Base-by-base conservation (phyloP, 1,139 yeast genomes). In the Sugiyamaella novakii region DNA sequence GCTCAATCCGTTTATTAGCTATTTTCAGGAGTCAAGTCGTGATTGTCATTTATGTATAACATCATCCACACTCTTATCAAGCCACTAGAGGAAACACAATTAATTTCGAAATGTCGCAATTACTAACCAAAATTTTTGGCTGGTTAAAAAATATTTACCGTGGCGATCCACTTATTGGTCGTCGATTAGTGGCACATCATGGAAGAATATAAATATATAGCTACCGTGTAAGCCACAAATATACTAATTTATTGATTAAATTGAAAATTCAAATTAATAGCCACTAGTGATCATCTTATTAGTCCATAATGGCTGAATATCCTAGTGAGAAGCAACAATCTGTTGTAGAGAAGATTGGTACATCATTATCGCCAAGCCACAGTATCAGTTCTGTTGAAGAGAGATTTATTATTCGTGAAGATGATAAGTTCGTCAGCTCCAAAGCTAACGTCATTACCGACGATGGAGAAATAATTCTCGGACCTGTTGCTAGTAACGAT, bases 401-500 rank as follows among this genome's bases (percentile, higher is more conserved):
- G n/a, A n/a, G n/a, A n/a, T 14, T 14, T 21, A 25, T 30, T 21
- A 24, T 43, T 21, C 51, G 31, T 17, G 17, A 15, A 21, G 29
- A 44, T 19, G 51, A 47, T 10, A 25, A 29, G 12, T 31, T 48
- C 5, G 48, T 48, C 21, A 48, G 51, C 19, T 34, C 43, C 10
- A 43, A 43, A 17, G 51, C 44, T 10, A 48, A 48, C 35, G 40
- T 48, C 15, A 43, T 48, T n/a, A 48, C 51, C 7, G 48, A 38
- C 11, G 51, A 48, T 44, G 51, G 51, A 6, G 51, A 48, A 38
- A 35, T 48, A 15, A 29, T 48, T n/a, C 34, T 42, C 8, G 47
- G 47, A 11, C 30, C 27, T 7, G 6, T 8, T 8, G n/a, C 36
- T 14, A 21, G 25, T 34, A 19, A 19, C n/a, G 43, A 41, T 17